Evolutionary conservation across 1,139 yeast genomes (phyloP), one percentile per base, ranked within the genome.

Genomic region (Candida freyschussii): DNA sequence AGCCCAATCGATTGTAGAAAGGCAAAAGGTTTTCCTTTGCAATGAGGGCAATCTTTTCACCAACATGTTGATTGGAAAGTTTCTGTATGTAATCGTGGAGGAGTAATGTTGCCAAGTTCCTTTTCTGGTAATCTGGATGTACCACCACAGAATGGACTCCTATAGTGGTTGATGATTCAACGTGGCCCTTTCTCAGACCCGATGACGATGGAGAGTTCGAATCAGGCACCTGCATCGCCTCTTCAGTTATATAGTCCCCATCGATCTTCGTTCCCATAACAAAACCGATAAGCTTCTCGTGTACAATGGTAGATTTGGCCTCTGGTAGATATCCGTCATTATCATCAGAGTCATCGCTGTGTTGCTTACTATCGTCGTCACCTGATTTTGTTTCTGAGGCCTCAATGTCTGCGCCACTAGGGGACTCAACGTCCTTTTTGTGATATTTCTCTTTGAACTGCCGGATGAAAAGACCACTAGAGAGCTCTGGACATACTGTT

Each of bases 81-180:
- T 89, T 85, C 59, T 91, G 96, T 43, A 89, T 74, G 60, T 85
- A 91, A 61, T 91, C 98, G 48, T 83, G 87, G 53, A 89, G 61
- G 53, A 91, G 62, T 42, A 86, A 65, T 12, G 95, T 77, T 8
- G 95, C 97, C 41, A 91, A 67, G 52, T 82, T 83, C 59, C 76
- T 74, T 37, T 87, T 84, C 56, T 81, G 86, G 72, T 78, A 85
- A 26, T 77, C 77, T 17, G 91, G 85, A 46, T 77, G 78, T 23
- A 91, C 74, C 5, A 78, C 89, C 30, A 91, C 66, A 3, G 93
- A 78, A 56, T 91, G 97, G 33, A 91, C 69, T 4, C 91, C 96
- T 40, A 91, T 76, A 21, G 69, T 67, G 34, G 77, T 64, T 22
- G 95, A 86, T 16, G 71, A 65, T 54, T 89, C 96, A 41, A 69